These are phyloP conservation scores for Epichloe festucae DNA, from an alignment of 2,329 filamentous ascomycete genomes.

Conservation along the genomic window DNA sequence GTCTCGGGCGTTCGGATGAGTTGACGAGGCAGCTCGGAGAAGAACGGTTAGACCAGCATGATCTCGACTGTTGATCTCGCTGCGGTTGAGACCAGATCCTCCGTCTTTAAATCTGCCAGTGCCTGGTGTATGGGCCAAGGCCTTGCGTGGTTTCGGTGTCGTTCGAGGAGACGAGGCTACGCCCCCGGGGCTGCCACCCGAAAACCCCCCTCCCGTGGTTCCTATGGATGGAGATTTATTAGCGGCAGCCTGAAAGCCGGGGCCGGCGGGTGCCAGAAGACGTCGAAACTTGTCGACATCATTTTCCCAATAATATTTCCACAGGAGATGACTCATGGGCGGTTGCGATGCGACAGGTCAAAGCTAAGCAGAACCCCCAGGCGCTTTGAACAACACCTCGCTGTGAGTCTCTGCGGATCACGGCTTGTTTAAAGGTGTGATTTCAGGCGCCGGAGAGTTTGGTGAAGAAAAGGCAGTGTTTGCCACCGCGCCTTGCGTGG, in stretches of 20 bases:
- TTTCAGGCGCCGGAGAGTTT: conserved; percentile 22
- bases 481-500: neutral
- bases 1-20: conserved; percentile 50
- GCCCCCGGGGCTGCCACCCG: conserved; percentile 27
- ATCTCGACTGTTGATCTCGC: conserved; percentile 78
- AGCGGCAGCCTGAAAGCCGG: conserved; percentile 39
- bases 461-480: neutral
- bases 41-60: conserved; percentile 69
- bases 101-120: conserved; percentile 31
- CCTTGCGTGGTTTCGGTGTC: conserved; percentile 36
- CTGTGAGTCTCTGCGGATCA: conserved; percentile 73
- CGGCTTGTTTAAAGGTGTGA: conserved; percentile 82
- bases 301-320: conserved; percentile 94
- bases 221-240: conserved; percentile 42
- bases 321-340: conserved; percentile 90
- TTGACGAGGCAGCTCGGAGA: conserved; percentile 71
- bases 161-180: conserved; percentile 37
- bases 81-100: conserved; percentile 30
- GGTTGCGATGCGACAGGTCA: conserved; percentile 10
- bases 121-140: conserved; percentile 34
- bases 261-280: conserved; percentile 62
- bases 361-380: conserved; percentile 17
- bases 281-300: conserved; percentile 92
- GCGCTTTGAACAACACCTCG: conserved; percentile 62
- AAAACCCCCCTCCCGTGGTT: conserved; percentile 14